Evolutionary conservation across 495 filamentous ascomycete species (phyloP), one percentile per base, ranked within the genome.

Genomic region (Aspergillus baeticus): DNA sequence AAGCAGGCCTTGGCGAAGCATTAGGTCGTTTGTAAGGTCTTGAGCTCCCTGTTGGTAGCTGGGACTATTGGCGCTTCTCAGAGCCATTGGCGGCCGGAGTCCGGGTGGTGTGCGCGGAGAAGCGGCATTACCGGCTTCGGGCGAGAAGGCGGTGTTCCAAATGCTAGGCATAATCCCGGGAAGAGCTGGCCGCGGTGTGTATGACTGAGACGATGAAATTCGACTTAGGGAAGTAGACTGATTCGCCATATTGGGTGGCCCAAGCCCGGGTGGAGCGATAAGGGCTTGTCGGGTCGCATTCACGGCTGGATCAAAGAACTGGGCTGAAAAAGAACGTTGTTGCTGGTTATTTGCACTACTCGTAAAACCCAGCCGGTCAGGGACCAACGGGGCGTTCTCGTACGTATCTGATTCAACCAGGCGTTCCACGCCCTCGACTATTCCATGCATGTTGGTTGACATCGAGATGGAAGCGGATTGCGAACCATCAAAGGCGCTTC

Each of bases 361-460:
- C 23, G 69, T 20, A 50, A 67, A 71, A 1, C 59, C 15, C 26
- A 69, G 67, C 15, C 60, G 64, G 21, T 67, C 68, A 2, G 64
- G 52, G 8, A 71, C 44, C 26, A 61, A 42, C 35, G 75, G 69
- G 1, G 64, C 66, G 46, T 78, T 76, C 44, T 82, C 78, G 47
- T 75, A 76, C 5, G 69, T 73, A 51, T 80, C 76, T 8, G 77
- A 78, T 34, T 82, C 84, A 8, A 91, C 82, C 42, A 90, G 72
- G 51, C 82, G 74, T 60, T 78, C 76, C 7, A 78, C 73, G 22
- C 65, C 74, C 46, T 90, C 85, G 13, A 88, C 85, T 70, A 88
- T 89, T 5, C 74, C 74, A 51, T 81, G 70, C 80, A 84, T 82
- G 43, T 74, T 76, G 21, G 73, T 73, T 14, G 73, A 75, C 62